These are phyloP conservation scores for Solanum sejunctum DNA, from an alignment of 257 asterid species.

Conservation along the genomic window DNA sequence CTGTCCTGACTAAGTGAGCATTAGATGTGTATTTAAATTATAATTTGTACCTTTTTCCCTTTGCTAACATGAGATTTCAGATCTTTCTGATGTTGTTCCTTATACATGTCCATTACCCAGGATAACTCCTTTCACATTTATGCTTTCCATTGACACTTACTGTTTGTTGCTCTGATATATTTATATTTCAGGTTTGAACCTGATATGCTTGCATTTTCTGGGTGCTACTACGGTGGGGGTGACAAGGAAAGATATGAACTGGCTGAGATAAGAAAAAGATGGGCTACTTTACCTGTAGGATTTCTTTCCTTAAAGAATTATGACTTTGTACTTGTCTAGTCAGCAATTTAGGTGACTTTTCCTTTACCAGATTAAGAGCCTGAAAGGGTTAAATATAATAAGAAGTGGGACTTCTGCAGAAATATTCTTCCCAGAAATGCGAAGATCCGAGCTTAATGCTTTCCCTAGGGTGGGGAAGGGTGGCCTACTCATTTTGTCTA, in stretches of 20 bases:
- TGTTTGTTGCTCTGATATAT: not conserved
- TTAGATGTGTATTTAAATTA: not conserved
- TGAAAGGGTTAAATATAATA: not conserved
- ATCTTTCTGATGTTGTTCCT: not conserved
- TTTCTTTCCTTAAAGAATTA: not conserved
- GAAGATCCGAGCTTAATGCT: not conserved
- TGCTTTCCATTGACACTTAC: not conserved
- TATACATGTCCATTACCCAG: not conserved
- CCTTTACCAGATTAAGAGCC: not conserved
- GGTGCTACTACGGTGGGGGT: constrained; percentile 45
- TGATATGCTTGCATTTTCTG: constrained; percentile 45
- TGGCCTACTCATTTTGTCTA: not conserved
- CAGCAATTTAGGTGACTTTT: not conserved
- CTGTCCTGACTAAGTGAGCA: not conserved
- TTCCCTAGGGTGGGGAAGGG: not conserved
- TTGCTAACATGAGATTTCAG: not conserved
- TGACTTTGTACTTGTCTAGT: not conserved
- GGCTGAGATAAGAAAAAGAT: constrained; percentile 36
- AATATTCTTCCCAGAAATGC: not conserved
- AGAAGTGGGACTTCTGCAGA: not conserved
- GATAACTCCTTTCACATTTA: not conserved
- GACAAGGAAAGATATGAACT: constrained; percentile 32
- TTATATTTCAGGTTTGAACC: constrained; percentile 35
- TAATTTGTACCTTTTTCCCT: not conserved
- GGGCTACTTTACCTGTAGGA: constrained; percentile 43